A percentile compares a stretch with the other conserved stretches of the same genome.
phyloP scores from a whole-genome alignment of 495 filamentous ascomycete genomes.

The Xylaria sp. region DNA sequence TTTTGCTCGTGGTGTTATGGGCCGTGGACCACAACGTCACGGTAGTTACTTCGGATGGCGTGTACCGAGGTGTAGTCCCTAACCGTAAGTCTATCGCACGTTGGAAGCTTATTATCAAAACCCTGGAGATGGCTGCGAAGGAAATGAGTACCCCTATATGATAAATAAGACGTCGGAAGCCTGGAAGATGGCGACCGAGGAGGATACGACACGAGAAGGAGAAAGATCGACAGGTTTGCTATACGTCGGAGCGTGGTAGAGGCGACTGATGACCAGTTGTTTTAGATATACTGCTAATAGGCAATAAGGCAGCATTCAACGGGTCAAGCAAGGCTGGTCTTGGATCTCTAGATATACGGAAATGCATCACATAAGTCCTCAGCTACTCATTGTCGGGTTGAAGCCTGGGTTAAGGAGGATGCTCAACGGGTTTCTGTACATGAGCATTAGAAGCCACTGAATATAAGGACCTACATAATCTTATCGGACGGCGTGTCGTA shows the following conservation, averaged over 20 bases:
- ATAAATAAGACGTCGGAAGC: not conserved
- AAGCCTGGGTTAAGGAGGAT: too few relatives aligned
- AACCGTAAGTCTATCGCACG: too few relatives aligned
- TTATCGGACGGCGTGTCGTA: not conserved
- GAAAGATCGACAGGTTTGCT: not conserved
- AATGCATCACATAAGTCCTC: not conserved
- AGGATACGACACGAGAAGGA: not conserved
- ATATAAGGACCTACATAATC: not conserved
- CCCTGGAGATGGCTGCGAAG: not conserved
- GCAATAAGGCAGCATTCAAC: not conserved
- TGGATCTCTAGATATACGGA: not conserved
- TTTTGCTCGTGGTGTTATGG: not conserved
- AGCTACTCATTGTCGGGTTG: too few relatives aligned
- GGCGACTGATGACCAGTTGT: not conserved
- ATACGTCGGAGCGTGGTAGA: not conserved
- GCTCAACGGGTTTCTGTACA: too few relatives aligned
- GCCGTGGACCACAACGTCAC: not conserved
- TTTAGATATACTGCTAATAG: not conserved
- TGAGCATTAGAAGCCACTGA: not conserved
- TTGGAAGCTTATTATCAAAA: too few relatives aligned
- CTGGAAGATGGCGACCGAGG: not conserved
- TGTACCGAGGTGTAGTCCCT: not conserved
- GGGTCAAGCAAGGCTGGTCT: not conserved
- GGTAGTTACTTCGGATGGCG: not conserved
- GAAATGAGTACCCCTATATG: not conserved